phyloP scores from a whole-genome alignment of 2,329 filamentous ascomycete species.

The Capronia epimyces region DNA sequence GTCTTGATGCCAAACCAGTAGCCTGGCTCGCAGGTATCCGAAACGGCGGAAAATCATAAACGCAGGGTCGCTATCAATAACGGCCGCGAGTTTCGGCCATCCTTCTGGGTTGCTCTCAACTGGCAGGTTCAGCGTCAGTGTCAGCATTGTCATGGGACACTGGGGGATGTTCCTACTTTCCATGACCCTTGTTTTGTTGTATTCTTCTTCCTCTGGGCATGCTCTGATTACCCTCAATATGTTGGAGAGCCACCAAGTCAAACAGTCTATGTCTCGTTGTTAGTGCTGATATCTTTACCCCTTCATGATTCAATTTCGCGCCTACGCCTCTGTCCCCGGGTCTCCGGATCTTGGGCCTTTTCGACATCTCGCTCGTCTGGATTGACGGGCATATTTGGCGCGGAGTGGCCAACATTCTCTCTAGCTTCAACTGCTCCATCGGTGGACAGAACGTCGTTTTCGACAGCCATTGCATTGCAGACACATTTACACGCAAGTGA shows the following conservation, averaged over 20 bases:
- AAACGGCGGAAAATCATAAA: constrained; percentile 43
- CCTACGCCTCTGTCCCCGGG: background rate
- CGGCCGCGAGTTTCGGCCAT: constrained; percentile 29
- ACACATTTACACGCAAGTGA: background rate
- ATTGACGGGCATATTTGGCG: background rate
- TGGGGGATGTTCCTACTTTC: background rate
- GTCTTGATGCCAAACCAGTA: constrained; percentile 35
- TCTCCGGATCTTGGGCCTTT: background rate
- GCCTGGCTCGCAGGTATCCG: constrained; percentile 38
- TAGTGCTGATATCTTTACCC: background rate
- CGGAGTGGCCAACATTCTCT: background rate
- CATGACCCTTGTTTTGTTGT: background rate
- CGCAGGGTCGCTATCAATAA: constrained; percentile 40
- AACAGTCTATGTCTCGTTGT: background rate
- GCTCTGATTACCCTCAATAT: background rate
- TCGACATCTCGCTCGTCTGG: background rate
- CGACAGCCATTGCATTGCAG: background rate
- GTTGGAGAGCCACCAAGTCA: background rate
- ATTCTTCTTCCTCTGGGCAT: background rate
- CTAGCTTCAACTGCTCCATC: background rate
- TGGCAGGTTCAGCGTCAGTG: background rate
- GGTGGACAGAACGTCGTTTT: background rate
- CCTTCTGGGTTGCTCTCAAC: constrained; percentile 2
- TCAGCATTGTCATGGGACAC: background rate
- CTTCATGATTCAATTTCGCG: background rate